Percentiles rank a stretch among this genome's conserved stretches.
phyloP scores from a whole-genome alignment of 352 stramenopile species.

The Pythium biforme region DNA sequence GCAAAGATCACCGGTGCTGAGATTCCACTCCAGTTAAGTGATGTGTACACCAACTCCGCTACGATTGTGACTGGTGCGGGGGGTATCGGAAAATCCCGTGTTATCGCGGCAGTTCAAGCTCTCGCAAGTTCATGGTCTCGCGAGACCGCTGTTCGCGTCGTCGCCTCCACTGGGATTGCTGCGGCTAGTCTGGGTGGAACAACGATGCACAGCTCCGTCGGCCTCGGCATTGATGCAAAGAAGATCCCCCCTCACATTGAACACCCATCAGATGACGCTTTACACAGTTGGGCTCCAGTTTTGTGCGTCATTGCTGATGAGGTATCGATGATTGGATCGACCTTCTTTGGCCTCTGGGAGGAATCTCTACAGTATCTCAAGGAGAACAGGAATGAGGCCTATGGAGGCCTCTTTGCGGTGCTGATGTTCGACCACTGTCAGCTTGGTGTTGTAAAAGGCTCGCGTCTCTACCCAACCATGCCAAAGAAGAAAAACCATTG shows the following conservation, averaged over 20 bases:
- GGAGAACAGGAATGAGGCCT: constrained; percentile 6
- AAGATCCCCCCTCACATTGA: neutral
- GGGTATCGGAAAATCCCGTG: neutral
- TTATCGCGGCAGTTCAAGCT: neutral
- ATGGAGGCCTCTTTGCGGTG: constrained; percentile 6
- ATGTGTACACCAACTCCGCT: neutral
- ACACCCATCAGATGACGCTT: neutral
- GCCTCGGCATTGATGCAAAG: neutral
- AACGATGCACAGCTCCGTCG: neutral
- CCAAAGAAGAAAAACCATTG: too few species aligned
- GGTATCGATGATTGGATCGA: constrained; percentile 26
- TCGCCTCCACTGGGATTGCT: neutral
- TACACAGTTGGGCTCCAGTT: constrained; percentile 16
- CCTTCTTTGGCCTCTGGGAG: constrained; percentile 31
- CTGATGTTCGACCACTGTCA: constrained; percentile 15
- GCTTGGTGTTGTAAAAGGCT: neutral
- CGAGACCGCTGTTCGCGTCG: neutral
- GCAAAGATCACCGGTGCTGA: neutral
- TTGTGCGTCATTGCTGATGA: constrained; percentile 28
- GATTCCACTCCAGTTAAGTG: neutral
- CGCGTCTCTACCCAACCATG: too few species aligned
- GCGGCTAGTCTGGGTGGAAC: neutral
- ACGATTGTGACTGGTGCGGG: neutral
- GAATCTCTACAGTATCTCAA: constrained; percentile 24
- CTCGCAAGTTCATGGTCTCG: neutral